Base-by-base conservation (phyloP, 2,329 filamentous ascomycete species). In the Phyllosticta citribraziliensis region DNA sequence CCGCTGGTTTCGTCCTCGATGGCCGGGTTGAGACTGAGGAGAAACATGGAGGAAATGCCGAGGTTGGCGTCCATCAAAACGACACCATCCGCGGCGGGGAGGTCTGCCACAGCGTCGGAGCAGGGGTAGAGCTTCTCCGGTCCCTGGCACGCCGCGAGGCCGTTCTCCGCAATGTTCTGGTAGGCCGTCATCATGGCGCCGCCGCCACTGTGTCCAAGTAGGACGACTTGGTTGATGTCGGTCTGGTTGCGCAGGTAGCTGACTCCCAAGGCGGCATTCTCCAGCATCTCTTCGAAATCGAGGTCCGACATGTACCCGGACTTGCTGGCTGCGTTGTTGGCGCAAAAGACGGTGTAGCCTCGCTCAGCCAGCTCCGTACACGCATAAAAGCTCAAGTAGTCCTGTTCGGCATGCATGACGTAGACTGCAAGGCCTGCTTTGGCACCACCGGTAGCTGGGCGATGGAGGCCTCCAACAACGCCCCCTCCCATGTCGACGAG, bases 91-190 rank as follows among this genome's bases (percentile, higher is more conserved):
- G 56, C 56, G 0, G 22, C 14, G 12, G 57, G 57, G 2, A 54
- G 33, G 2, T 17, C 19, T 1, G 51, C 50, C 14, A 59, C 5
- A 10, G 20, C 52, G 3, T 47, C 22, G 1, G 57, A 59, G 33
- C 57, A 54, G 12, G 52, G 57, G 1, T 27, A 20, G 17, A 59
- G 12, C 57, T 59, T 59, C 33, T 54, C 30, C 17, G 27, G n/a
- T 22, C 57, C 50, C 10, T 59, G 19, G 20, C 51, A 55, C 8
- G 57, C 57, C 1, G 30, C 10, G 5, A 54, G 50, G 5, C 51
- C 51, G 12, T 59, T 59, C 57, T 54, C 57, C 5, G 51, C 57
- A 47, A 59, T 54, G n/a, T 59, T 59, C 20, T 59, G 57, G 30
- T 59, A 59, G 10, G 52, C 51, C 5, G 57, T 47, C 57, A 59